A percentile compares a stretch with the other conserved stretches of the same genome.
Evolutionary conservation across 2,329 filamentous ascomycete genomes (phyloP).

Genomic region (Lecanicillium sp.): DNA sequence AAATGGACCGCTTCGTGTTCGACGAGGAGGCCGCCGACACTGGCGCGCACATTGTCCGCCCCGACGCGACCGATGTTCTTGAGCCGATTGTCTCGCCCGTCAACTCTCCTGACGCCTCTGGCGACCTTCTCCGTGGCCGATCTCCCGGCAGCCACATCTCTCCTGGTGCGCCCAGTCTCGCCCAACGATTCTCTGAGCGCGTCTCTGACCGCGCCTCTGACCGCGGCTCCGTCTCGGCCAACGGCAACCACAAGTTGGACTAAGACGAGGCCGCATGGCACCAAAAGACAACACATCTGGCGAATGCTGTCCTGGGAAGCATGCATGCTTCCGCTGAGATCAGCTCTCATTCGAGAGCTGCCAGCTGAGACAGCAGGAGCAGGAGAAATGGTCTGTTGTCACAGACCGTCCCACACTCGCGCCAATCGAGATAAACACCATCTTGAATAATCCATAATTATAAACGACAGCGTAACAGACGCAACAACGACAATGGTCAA

Average conservation of each 20-base stretch:
- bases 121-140: conserved; percentile 8
- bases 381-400: no score
- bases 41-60: conserved; percentile 9
- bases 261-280: no score
- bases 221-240: not conserved
- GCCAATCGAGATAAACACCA: not conserved
- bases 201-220: no score
- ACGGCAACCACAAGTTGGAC: not conserved
- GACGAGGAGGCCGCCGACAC: conserved; percentile 14
- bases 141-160: not conserved
- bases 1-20: conserved; percentile 15
- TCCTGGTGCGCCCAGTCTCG: not conserved
- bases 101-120: not conserved
- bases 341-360: no score
- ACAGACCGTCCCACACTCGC: no score
- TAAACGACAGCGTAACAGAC: no score
- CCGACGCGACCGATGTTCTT: conserved; percentile 8
- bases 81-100: conserved; percentile 7
- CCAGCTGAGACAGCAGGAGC: no score
- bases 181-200: not conserved
- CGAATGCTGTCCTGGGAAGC: no score
- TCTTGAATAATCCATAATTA: conserved; percentile 1
- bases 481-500: no score
- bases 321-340: no score
- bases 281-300: no score